A percentile compares a stretch with the other conserved stretches of the same genome.
These are phyloP conservation scores for Halophytophthora polymorphica DNA, from an alignment of 352 stramenopile genomes.

Conservation along the genomic window DNA sequence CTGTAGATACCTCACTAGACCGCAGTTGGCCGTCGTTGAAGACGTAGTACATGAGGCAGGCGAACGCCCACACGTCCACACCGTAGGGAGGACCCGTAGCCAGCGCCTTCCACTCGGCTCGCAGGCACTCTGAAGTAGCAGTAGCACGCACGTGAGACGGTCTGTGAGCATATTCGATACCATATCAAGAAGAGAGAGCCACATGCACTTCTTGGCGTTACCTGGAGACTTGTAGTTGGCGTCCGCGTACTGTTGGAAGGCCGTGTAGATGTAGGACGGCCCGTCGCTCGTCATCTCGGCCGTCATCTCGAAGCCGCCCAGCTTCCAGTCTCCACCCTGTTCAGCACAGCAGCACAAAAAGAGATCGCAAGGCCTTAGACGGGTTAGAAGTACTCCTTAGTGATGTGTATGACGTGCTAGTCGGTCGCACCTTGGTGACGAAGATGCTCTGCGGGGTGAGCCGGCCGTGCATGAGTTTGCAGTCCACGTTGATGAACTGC, in stretches of 20 bases:
- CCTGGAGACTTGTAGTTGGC: constrained; percentile 77
- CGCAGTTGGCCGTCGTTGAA: constrained; percentile 74
- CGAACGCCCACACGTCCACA: constrained; percentile 78
- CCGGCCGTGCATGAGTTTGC: constrained; percentile 92
- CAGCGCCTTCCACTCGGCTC: constrained; percentile 74
- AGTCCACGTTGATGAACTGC: constrained; percentile 93
- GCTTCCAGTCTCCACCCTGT: constrained; percentile 93
- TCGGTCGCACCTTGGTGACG: constrained; percentile 80
- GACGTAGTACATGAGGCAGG: constrained; percentile 71
- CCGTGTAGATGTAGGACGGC: constrained; percentile 71
- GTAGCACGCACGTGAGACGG: constrained; percentile 26
- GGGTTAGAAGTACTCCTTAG: too few species aligned
- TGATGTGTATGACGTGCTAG: background rate
- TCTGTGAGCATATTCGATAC: background rate
- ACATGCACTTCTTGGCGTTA: constrained; percentile 9
- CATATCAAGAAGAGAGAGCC: background rate
- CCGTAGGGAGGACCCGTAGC: constrained; percentile 45
- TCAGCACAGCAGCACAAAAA: background rate
- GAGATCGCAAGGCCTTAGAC: background rate
- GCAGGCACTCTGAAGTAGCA: constrained; percentile 56
- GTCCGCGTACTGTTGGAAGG: constrained; percentile 83
- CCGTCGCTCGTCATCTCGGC: constrained; percentile 82
- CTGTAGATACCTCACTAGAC: constrained; percentile 48
- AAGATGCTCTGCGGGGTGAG: constrained; percentile 90
- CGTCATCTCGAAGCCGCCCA: constrained; percentile 91